phyloP scores from a whole-genome alignment of 2,329 filamentous ascomycete genomes.

The Epichloe coenophiala region DNA sequence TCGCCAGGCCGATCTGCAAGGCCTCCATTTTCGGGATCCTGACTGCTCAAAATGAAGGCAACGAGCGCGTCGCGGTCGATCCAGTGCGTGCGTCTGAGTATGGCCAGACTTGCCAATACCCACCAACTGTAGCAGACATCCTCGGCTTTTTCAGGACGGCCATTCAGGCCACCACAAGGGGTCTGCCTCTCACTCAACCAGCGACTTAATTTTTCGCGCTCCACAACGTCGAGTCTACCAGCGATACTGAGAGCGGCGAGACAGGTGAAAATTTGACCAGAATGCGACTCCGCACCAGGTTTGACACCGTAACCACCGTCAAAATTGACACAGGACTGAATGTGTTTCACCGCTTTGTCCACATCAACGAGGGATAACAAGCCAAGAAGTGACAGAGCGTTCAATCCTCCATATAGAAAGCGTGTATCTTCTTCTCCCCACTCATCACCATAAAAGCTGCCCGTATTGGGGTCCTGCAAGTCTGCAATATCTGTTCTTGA shows the following conservation, averaged over 20 bases:
- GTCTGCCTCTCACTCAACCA: constrained; percentile 94
- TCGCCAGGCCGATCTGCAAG: constrained; percentile 84
- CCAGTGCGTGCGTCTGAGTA: constrained; percentile 83
- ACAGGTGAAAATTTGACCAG: constrained; percentile 92
- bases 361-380: constrained; percentile 64
- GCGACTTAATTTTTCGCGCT: constrained; percentile 66
- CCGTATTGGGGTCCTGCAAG: constrained; percentile 67
- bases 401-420: constrained; percentile 83
- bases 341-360: constrained; percentile 63
- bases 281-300: constrained; percentile 86
- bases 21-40: constrained; percentile 74
- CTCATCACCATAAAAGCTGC: constrained; percentile 85
- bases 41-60: constrained; percentile 72
- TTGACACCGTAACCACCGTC: constrained; percentile 87
- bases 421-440: constrained; percentile 95
- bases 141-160: constrained; percentile 85
- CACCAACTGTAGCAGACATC: constrained; percentile 99
- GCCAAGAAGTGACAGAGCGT: constrained; percentile 72
- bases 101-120: constrained; percentile 83
- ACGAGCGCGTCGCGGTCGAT: constrained; percentile 73
- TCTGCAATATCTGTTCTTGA: constrained; percentile 52
- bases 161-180: constrained; percentile 78
- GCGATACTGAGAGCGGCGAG: constrained; percentile 77
- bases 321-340: constrained; percentile 77
- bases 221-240: constrained; percentile 65